Base-by-base conservation (phyloP, 176 grass and related monocot species). In the Pontederia crassipes region DNA sequence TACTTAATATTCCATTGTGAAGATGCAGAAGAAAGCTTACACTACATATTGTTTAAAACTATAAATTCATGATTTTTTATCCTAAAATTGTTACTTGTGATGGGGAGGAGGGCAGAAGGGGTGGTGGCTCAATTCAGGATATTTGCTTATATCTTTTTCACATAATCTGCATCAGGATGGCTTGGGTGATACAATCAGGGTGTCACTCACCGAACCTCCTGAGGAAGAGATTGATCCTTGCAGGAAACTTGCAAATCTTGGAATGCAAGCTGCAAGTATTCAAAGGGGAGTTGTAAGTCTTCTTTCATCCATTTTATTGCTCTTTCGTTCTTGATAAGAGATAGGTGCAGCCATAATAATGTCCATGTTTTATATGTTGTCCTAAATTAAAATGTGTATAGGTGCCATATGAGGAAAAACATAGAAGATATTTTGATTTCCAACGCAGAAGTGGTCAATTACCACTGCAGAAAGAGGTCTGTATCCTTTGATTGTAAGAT, bases 221-320 rank as follows among this genome's bases (percentile, higher is more conserved):
- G 87, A 98, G 70, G 63, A 81, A 71, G 93, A 98, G 64, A 98
- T 98, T 77, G 84, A 98, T 75, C 88, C 88, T 76, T 98, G 93
- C 68, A 72, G 47, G 48, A 91, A 82, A 62, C 70, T 98, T 56
- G 87, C 87, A 74, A 98, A 86, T 66, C 79, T 98, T 72, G 93
- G 93, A 45, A 75, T 59, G 12, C 88, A 79, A 71, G 82, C 82
- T 54, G 68, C 84, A 74, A 78, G 65, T 65, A 75, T 83, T 81
- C 84, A 86, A 79, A 86, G 87, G 28, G 93, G 88, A n/a, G 65
- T 91, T 65, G 93, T 98, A 82, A 77, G 45, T 65, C 52, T 54
- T 54, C 29, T 54, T 67, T 52, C 61, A 18, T 32, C n/a, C n/a
- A 58, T 52, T 57, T 58, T 65, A 55, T 73, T 17, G 26, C 49